Conservation (phyloP, 768 basidiomycete genomes). For the Russula griseocarnosa region DNA sequence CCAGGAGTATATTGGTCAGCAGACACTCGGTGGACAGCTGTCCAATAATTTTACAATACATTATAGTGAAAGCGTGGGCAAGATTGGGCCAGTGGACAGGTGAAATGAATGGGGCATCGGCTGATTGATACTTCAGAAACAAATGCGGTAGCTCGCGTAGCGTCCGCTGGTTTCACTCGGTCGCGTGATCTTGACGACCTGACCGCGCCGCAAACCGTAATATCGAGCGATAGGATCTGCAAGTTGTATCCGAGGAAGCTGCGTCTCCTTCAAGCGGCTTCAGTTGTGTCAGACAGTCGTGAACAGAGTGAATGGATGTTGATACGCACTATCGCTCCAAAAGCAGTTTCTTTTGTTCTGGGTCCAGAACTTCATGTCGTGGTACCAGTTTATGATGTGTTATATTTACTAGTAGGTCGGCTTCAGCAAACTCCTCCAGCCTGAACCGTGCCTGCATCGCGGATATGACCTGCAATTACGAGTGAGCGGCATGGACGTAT, state of each 20-base stretch:
- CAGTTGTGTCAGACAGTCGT: slow-evolving; percentile 12
- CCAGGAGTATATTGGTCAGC: background rate
- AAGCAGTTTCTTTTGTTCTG: slow-evolving; percentile 81
- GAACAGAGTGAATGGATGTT: slow-evolving; percentile 18
- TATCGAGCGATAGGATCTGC: slow-evolving; percentile 98
- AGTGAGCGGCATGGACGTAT: background rate
- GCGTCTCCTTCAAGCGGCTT: slow-evolving; percentile 96
- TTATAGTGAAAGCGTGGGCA: background rate
- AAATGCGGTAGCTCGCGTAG: slow-evolving; percentile 89
- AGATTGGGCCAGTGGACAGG: slow-evolving; percentile 3
- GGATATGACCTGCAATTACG: slow-evolving; percentile 67
- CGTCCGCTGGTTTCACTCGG: slow-evolving; percentile 95
- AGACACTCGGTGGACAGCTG: background rate
- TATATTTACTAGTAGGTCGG: slow-evolving; percentile 95
- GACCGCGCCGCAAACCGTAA: slow-evolving; percentile 91
- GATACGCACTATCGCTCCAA: slow-evolving; percentile 86
- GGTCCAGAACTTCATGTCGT: slow-evolving; percentile 78
- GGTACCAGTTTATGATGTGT: slow-evolving; percentile 95
- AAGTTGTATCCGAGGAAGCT: slow-evolving; percentile 93
- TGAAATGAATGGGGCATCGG: background rate
- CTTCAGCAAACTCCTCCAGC: slow-evolving; percentile 94
- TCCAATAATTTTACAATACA: slow-evolving; percentile 10
- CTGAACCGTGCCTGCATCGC: slow-evolving; percentile 84
- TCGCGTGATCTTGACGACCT: slow-evolving; percentile 97
- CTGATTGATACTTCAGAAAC: slow-evolving; percentile 50